Evolutionary conservation across 2,329 filamentous ascomycete species (phyloP).

Genomic region (Neoarthrinium moseri): DNA sequence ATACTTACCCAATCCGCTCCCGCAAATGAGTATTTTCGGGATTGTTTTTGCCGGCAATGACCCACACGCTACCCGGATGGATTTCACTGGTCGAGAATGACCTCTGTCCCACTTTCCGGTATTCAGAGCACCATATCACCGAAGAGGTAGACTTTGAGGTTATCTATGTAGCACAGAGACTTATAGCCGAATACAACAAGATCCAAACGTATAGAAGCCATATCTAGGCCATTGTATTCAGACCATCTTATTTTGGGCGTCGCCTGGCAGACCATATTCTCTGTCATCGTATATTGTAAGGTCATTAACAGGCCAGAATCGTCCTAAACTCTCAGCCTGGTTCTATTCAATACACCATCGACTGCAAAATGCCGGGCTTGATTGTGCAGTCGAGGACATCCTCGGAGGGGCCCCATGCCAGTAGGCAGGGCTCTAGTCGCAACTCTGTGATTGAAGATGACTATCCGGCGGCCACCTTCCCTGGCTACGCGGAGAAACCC

Average conservation of each 20-base stretch:
- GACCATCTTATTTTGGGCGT: background rate
- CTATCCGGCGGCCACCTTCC: constrained; percentile 12
- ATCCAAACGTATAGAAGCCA: background rate
- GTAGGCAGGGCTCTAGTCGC: background rate
- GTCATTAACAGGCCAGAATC: background rate
- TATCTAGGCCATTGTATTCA: background rate
- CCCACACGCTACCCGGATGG: background rate
- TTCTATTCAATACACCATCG: background rate
- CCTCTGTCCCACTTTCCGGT: background rate
- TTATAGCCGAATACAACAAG: background rate
- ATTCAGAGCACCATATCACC: background rate
- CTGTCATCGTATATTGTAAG: background rate
- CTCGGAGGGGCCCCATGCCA: background rate
- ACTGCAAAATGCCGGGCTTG: constrained; percentile 1
- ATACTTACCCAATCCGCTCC: background rate
- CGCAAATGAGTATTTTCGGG: background rate
- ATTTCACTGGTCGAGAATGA: background rate
- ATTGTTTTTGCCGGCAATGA: background rate
- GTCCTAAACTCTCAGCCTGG: background rate
- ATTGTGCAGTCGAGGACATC: background rate
- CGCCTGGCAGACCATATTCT: background rate
- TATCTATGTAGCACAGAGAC: background rate
- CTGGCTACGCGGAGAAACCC: constrained; percentile 14
- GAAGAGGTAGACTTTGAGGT: background rate
- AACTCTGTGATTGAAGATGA: constrained; percentile 9